Base-by-base conservation (phyloP, 2,329 filamentous ascomycete genomes). In the Allantophomopsis cytisporea region DNA sequence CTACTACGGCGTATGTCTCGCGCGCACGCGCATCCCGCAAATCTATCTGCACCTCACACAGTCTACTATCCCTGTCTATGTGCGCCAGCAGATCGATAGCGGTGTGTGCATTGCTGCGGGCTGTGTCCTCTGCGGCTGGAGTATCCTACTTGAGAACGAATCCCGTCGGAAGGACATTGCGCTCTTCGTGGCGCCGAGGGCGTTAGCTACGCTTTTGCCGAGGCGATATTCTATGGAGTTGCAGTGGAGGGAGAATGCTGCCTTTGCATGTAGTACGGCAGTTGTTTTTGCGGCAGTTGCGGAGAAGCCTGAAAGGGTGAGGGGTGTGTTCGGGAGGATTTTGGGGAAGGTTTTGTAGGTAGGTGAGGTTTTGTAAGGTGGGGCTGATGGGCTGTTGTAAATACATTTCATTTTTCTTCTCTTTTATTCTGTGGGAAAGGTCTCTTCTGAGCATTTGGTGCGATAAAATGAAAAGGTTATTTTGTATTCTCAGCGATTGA, bases 1-100 rank as follows among this genome's bases (percentile, higher is more conserved):
- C 56, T 93, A 88, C 62, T 93, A 93, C 55, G 78, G 81, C 20
- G 81, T 93, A 3, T 94, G 86, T 54, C 72, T 93, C 0, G 68
- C 76, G 5, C 73, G 86, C 35, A 87, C 79, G 1, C 70, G 83
- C 21, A 3, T 38, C 7, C 16, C 16, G 35, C 35, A 18, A 10
- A 5, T 34, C 3, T 34, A 34, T 13, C 44, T 91, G 6, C 85
- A 85, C 0, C 86, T 86, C 0, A 71, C 56, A 28, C 16, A 89
- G 11, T 61, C 88, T 17, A 71, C 74, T n/a, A 63, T 54, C 14
- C 67, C 73, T 43, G 57, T 56, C 1, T 48, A 55, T 1, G 53
- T 61, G 17, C 59, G 68, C 18, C 70, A 75, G 52, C 55, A 52
- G 38, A 71, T 80, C 42, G 75, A 80, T 43, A 58, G 65, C 5